Evolutionary conservation across 108 stramenopile species (phyloP).

Genomic region (Stephanodiscus triporus): DNA sequence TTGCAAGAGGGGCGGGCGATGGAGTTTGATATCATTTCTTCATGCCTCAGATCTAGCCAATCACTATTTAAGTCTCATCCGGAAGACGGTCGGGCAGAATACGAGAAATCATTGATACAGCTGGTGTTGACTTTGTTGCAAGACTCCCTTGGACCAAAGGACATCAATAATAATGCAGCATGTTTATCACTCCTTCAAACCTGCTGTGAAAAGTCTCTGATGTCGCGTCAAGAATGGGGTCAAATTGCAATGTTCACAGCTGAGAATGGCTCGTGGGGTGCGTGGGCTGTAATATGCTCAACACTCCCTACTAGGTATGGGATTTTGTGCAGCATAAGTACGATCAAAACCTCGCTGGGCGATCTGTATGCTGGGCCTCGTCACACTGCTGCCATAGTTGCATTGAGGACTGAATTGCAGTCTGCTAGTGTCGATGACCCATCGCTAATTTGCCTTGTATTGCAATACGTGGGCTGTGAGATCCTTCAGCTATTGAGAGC

Average conservation of each 20-base stretch:
- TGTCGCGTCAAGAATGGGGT: slow-evolving; percentile 49
- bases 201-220: slow-evolving; percentile 47
- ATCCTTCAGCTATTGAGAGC: slow-evolving; percentile 62
- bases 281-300: slow-evolving; percentile 60
- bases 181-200: slow-evolving; percentile 49
- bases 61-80: slow-evolving; percentile 24
- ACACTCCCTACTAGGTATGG: slow-evolving; percentile 21
- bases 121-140: slow-evolving; percentile 40
- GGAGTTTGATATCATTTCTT: slow-evolving; percentile 22
- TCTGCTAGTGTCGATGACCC: slow-evolving; percentile 26
- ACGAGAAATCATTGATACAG: slow-evolving; percentile 55
- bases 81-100: slow-evolving; percentile 13
- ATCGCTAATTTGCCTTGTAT: slow-evolving; percentile 39
- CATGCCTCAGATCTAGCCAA: slow-evolving; percentile 36
- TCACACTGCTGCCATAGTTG: slow-evolving; percentile 50
- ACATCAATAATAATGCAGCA: slow-evolving; percentile 17
- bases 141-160: slow-evolving; percentile 22
- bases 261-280: slow-evolving; percentile 57
- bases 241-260: slow-evolving; percentile 49
- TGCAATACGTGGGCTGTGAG: slow-evolving; percentile 57
- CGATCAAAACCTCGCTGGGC: slow-evolving; percentile 54
- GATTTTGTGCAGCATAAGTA: slow-evolving; percentile 54
- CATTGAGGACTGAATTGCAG: slow-evolving; percentile 53
- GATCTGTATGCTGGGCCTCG: slow-evolving; percentile 38
- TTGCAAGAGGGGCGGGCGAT: slow-evolving; percentile 39